phyloP scores from a whole-genome alignment of 2,329 filamentous ascomycete genomes.

The Cordyceps tenuipes region DNA sequence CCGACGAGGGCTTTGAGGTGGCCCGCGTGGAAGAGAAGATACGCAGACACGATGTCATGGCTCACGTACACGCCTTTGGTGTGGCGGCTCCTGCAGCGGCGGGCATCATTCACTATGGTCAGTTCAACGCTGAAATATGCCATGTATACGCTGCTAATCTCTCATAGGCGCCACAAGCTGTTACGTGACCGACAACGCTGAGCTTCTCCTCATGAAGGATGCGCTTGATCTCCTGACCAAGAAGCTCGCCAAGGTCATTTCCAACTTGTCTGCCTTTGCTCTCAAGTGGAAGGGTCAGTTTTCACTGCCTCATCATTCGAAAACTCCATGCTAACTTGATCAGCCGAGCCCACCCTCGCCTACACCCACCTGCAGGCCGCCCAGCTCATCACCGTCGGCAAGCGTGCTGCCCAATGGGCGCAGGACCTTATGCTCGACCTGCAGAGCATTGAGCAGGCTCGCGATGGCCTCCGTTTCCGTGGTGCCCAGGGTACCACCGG shows the following conservation, averaged over 20 bases:
- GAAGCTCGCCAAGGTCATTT: conserved; percentile 48
- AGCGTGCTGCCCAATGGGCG: conserved; percentile 64
- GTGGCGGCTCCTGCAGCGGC: conserved; percentile 65
- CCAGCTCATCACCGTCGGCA: conserved; percentile 56
- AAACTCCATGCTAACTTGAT: background rate
- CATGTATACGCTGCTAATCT: background rate
- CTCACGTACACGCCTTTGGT: conserved; percentile 68
- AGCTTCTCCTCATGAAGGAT: conserved; percentile 57
- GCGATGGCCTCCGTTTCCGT: conserved; percentile 63
- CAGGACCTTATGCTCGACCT: conserved; percentile 60
- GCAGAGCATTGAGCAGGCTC: conserved; percentile 60
- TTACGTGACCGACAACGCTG: conserved; percentile 66
- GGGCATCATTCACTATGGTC: conserved; percentile 71
- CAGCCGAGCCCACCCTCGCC: conserved; percentile 55
- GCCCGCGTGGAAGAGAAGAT: conserved; percentile 69
- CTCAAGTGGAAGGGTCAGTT: conserved; percentile 54
- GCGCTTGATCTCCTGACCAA: conserved; percentile 72
- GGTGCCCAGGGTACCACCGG: conserved; percentile 62
- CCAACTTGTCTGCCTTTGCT: conserved; percentile 45
- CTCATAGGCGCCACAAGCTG: conserved; percentile 30
- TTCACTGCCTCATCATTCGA: background rate
- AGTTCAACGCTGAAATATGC: background rate
- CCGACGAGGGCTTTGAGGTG: conserved; percentile 68
- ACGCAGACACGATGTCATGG: conserved; percentile 58
- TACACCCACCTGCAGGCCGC: conserved; percentile 68